phyloP scores from a whole-genome alignment of 805 yeast genomes.

The Cyberlindnera lachancei region DNA sequence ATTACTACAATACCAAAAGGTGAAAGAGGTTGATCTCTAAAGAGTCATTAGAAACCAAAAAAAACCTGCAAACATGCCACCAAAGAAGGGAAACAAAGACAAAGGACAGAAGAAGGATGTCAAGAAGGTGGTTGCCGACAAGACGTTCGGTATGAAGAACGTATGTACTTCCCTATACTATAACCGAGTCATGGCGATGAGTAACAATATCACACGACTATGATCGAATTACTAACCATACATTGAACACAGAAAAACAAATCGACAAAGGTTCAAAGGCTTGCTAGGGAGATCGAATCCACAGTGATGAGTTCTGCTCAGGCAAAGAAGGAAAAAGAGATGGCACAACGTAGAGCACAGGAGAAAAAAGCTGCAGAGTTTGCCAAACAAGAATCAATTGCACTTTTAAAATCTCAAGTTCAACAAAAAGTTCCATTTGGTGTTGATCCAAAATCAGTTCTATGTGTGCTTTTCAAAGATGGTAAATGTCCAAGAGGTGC shows the following conservation, averaged over 20 bases:
- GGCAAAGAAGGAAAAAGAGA: conserved; percentile 70
- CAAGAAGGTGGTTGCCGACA: conserved; percentile 71
- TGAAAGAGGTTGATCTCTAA: no score
- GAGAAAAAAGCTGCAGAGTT: conserved; percentile 88
- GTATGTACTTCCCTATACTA: conserved; percentile 7
- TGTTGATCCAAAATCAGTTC: conserved; percentile 90
- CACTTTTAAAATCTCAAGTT: conserved; percentile 57
- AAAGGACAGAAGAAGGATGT: conserved; percentile 42
- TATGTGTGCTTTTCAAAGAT: conserved; percentile 84
- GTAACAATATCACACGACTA: no score
- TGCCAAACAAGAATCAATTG: conserved; percentile 82
- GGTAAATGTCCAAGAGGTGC: conserved; percentile 77
- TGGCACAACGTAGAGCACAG: conserved; percentile 54
- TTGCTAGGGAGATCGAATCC: conserved; percentile 57
- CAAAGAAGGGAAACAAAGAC: conserved; percentile 59
- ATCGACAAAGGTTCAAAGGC: conserved; percentile 81
- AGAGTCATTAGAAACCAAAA: background rate
- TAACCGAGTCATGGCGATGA: no score
- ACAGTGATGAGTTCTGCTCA: conserved; percentile 46
- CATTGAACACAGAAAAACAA: conserved; percentile 64
- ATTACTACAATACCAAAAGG: no score
- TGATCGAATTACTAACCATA: conserved; percentile 6
- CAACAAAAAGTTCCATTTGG: conserved; percentile 93
- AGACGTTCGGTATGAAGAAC: conserved; percentile 92
- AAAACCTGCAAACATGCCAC: conserved; percentile 51